These are phyloP conservation scores for Paradendryphiella salina DNA, from an alignment of 2,329 filamentous ascomycete genomes.

Conservation along the genomic window DNA sequence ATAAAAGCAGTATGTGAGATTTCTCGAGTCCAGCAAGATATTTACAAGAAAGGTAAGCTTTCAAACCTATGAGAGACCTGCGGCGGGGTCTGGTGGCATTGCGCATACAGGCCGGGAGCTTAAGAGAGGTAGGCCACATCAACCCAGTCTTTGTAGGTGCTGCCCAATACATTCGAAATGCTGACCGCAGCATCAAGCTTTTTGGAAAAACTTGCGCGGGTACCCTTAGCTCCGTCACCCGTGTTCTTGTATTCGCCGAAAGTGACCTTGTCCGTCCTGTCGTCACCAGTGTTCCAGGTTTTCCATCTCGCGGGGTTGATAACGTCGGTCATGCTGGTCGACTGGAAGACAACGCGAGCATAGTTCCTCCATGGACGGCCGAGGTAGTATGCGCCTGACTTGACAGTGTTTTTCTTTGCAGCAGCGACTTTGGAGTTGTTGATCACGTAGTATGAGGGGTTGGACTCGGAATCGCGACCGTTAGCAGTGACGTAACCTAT, in stretches of 20 bases:
- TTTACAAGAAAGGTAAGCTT: too few species aligned
- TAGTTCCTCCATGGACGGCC: conserved; percentile 59
- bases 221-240: conserved; percentile 59
- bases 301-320: conserved; percentile 64
- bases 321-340: conserved; percentile 57
- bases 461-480: conserved; percentile 37
- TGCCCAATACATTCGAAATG: conserved; percentile 54
- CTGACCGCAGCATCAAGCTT: conserved; percentile 48
- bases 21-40: too few species aligned
- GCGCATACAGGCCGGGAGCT: background rate
- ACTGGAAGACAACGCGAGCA: conserved; percentile 58
- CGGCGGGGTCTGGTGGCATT: too few species aligned
- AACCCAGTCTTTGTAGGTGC: conserved; percentile 37
- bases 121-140: conserved; percentile 38
- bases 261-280: conserved; percentile 57
- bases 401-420: conserved; percentile 46
- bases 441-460: conserved; percentile 58
- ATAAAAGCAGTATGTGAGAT: too few species aligned
- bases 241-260: conserved; percentile 65
- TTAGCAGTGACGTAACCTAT: conserved; percentile 50
- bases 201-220: conserved; percentile 56
- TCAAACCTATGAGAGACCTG: too few species aligned
- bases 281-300: conserved; percentile 56
- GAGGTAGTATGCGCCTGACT: conserved; percentile 52
- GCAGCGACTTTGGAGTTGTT: conserved; percentile 56